phyloP scores from a whole-genome alignment of 192 early-diverging fungal genomes.

The Kappamyces sp. region DNA sequence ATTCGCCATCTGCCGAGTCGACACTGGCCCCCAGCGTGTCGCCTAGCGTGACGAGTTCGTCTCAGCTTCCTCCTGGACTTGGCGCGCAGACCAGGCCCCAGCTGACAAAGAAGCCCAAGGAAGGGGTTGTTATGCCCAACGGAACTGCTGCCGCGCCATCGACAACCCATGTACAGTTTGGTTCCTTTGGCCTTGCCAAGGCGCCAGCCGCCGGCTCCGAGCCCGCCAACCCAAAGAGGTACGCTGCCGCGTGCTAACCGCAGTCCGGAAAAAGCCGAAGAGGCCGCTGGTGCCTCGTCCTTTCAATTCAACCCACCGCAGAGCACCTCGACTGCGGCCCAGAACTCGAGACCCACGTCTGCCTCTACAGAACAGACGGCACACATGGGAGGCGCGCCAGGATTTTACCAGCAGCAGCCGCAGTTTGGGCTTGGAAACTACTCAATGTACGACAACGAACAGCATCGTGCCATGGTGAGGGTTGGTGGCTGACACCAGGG shows the following conservation, averaged over 20 bases:
- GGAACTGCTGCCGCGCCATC: neutral
- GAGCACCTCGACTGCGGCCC: too few relatives aligned
- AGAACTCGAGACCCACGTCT: too few relatives aligned
- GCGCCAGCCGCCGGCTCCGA: neutral
- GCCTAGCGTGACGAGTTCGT: neutral
- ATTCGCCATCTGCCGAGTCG: neutral
- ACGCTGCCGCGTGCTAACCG: neutral
- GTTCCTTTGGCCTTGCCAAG: slow-evolving; percentile 10
- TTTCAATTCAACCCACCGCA: slow-evolving; percentile 7
- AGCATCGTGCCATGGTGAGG: slow-evolving; percentile 8
- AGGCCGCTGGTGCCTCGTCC: neutral
- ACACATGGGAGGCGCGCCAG: slow-evolving; percentile 1
- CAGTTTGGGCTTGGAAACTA: slow-evolving; percentile 3
- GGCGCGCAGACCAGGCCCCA: neutral
- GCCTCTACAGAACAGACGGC: neutral
- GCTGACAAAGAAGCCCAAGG: slow-evolving; percentile 6
- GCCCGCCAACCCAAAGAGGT: neutral
- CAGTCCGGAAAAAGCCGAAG: slow-evolving; percentile 11
- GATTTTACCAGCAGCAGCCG: neutral
- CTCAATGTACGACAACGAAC: slow-evolving; percentile 11
- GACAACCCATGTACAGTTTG: slow-evolving; percentile 11
- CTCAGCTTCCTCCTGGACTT: slow-evolving; percentile 13
- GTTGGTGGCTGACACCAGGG: neutral
- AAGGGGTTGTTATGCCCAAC: slow-evolving; percentile 15
- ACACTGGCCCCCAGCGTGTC: neutral